Percentiles rank a stretch among this genome's conserved stretches.
phyloP scores from a whole-genome alignment of 129 eudicot species.

The Cynara cardunculus region DNA sequence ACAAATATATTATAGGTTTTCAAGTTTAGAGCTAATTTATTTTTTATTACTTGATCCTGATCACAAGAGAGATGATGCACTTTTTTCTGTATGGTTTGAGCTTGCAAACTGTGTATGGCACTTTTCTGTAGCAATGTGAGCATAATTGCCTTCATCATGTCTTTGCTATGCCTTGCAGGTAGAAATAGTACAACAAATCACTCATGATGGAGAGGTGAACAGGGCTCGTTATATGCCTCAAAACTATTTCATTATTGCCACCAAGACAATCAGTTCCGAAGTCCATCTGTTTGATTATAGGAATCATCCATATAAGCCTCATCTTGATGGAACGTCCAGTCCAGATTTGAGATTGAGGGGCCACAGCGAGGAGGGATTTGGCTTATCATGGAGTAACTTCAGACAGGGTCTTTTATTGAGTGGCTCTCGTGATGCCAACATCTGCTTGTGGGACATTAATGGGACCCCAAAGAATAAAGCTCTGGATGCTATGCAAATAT shows the following conservation, averaged over 20 bases:
- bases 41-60: too few species aligned
- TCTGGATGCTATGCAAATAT: constrained; percentile 64
- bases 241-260: constrained; percentile 66
- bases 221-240: constrained; percentile 93
- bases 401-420: constrained; percentile 68
- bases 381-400: constrained; percentile 81
- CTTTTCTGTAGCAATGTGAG: too few species aligned
- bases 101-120: too few species aligned
- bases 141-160: too few species aligned
- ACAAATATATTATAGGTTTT: too few species aligned
- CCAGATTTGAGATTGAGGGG: constrained; percentile 87
- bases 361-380: constrained; percentile 70
- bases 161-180: constrained; percentile 38
- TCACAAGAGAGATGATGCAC: too few species aligned
- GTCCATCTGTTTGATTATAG: constrained; percentile 65
- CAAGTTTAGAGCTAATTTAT: too few species aligned
- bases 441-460: constrained; percentile 89
- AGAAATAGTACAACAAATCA: constrained; percentile 68
- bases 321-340: constrained; percentile 50
- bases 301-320: constrained; percentile 75
- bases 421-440: constrained; percentile 75
- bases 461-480: constrained; percentile 53
- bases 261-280: constrained; percentile 66
- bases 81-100: too few species aligned
- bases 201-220: constrained; percentile 86